Base-by-base conservation (phyloP, 2,329 filamentous ascomycete species). In the Elsinoe batatas region DNA sequence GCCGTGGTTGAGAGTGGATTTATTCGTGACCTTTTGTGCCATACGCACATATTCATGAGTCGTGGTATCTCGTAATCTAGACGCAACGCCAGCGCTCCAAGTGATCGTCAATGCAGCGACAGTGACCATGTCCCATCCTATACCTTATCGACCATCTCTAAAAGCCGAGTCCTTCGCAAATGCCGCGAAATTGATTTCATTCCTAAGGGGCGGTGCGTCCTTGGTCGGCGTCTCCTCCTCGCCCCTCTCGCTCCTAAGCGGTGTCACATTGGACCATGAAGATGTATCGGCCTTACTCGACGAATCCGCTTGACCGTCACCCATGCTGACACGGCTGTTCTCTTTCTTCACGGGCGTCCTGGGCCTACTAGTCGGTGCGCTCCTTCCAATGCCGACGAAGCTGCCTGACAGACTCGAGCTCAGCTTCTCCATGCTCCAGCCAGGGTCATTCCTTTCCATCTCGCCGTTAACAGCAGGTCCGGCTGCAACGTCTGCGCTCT, bases 401-500 rank as follows among this genome's bases (percentile, higher is more conserved):
- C 53, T 47, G 7, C 38, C 33, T 37, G 30, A 46, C 10, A 55
- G 33, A 26, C 53, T 55, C 15, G 37, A 40, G 13, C 37, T 44
- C 12, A 55, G 42, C 42, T 55, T 55, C 53, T 55, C 53, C 53
- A 55, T 55, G 42, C 37, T 35, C 53, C 53, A 55, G 20, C 38
- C 53, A 18, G 40, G 32, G 15, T 55, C 53, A n/a, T 51, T 51
- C 15, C 47, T 33, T 33, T 51, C 47, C 32, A 51, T 51, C 7
- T 32, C 51, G 13, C 56, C 57, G 22, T 49, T 58, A 2, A 55
- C 58, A 15, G 54, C 58, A 8, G 58, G 51, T 13, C 58, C 58
- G 8, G 51, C 33, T 11, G 56, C 55, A 5, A 60, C 36, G 13
- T 60, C 58, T 5, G 58, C 53, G 51, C 50, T 58, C 33, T 60